Conservation (phyloP, 208 protist species). For the Leishmania lainsoni region DNA sequence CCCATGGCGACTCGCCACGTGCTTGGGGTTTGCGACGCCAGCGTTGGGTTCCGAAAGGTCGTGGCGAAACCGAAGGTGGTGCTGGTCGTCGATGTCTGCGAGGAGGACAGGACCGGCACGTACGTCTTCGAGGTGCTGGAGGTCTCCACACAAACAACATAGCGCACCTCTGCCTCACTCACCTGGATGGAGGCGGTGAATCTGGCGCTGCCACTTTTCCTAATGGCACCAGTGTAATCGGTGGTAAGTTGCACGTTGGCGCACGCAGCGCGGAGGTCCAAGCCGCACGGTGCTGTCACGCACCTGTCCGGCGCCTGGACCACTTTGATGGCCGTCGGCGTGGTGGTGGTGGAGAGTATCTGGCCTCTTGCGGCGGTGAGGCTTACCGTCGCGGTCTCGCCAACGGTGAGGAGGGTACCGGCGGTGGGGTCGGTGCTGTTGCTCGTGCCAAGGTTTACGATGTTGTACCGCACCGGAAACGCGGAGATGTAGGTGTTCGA, state of each 20-base stretch:
- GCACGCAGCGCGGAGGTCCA: conserved; percentile 53
- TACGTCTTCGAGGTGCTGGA: conserved; percentile 39
- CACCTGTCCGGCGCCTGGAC: conserved; percentile 62
- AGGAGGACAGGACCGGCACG: conserved; percentile 61
- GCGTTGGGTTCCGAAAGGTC: conserved; percentile 35
- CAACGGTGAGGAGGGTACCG: conserved; percentile 37
- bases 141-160: conserved; percentile 70
- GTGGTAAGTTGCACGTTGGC: conserved; percentile 17
- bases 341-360: conserved; percentile 24
- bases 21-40: conserved; percentile 35
- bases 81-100: conserved; percentile 27
- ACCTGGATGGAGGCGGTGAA: conserved; percentile 34
- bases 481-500: conserved; percentile 63
- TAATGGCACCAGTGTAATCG: conserved; percentile 56
- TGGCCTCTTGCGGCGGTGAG: conserved; percentile 42
- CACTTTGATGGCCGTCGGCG: conserved; percentile 53
- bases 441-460: conserved; percentile 19
- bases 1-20: conserved; percentile 74
- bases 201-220: conserved; percentile 20
- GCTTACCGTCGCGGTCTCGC: conserved; percentile 57
- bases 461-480: conserved; percentile 66
- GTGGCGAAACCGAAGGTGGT: conserved; percentile 57
- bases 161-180: conserved; percentile 31
- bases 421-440: background rate
- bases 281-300: conserved; percentile 53